Percentiles rank a stretch among this genome's conserved stretches.
phyloP scores from a whole-genome alignment of 768 basidiomycete species.

The Phanerochaete sordida region DNA sequence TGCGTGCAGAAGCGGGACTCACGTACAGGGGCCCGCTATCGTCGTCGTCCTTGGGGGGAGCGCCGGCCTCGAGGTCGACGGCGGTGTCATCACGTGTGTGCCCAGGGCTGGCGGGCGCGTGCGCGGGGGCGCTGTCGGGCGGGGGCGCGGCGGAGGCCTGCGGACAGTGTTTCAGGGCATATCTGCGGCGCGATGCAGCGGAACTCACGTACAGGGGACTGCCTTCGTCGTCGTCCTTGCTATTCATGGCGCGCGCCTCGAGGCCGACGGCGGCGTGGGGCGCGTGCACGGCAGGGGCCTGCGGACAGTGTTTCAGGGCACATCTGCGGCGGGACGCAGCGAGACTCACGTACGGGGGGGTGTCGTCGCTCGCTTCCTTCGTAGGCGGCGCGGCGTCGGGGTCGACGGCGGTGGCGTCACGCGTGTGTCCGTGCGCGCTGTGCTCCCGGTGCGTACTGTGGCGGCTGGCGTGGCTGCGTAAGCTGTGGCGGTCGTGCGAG shows the following conservation, averaged over 20 bases:
- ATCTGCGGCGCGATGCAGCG: too few relatives aligned
- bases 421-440: too few relatives aligned
- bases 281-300: slow-evolving; percentile 36
- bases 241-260: background rate
- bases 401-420: too few relatives aligned
- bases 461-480: too few relatives aligned
- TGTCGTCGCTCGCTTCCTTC: too few relatives aligned
- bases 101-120: slow-evolving; percentile 25
- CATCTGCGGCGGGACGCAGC: too few relatives aligned
- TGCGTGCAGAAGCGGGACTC: background rate
- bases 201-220: slow-evolving; percentile 22
- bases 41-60: slow-evolving; percentile 13
- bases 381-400: too few relatives aligned
- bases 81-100: too few relatives aligned
- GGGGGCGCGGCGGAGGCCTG: slow-evolving; percentile 36
- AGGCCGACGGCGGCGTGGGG: slow-evolving; percentile 16
- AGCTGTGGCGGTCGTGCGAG: too few relatives aligned
- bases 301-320: too few relatives aligned
- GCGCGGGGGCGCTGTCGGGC: slow-evolving; percentile 28
- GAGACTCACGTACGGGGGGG: slow-evolving; percentile 20
- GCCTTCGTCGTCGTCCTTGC: slow-evolving; percentile 13
- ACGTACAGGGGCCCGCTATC: slow-evolving; percentile 21
- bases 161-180: too few relatives aligned
- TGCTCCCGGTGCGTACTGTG: too few relatives aligned
- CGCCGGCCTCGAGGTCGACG: slow-evolving; percentile 6